Base-by-base conservation (phyloP, 2,329 filamentous ascomycete genomes). In the Trichoderma aggressivum region DNA sequence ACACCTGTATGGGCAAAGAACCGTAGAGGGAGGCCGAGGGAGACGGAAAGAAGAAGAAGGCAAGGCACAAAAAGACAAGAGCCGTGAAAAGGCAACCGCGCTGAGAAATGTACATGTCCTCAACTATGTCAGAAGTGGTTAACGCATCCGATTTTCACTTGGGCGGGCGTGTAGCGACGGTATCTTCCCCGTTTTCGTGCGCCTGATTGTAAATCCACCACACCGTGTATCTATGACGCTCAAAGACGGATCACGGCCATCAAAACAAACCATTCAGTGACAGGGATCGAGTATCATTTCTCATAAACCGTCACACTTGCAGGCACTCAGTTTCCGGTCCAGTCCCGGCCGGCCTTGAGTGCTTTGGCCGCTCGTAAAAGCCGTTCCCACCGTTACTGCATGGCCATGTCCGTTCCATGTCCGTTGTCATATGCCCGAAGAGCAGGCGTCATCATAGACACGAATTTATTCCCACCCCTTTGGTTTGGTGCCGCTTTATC, bases 331-430 rank as follows among this genome's bases (percentile, higher is more conserved):
- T 18, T 18, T 16, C 43, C 8, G n/a, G n/a, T 11, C 18, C n/a
- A 47, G 43, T n/a, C 0, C 18, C 21, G n/a, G 0, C 43, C 0
- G n/a, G 0, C n/a, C 0, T 21, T n/a, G 43, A 21, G 43, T 50
- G 43, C n/a, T 0, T 21, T 50, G n/a, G 0, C 43, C 43, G 43
- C 43, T 50, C 43, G 43, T 50, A 50, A 50, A 47, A 50, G 43
- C 43, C 43, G 43, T 21, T 21, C 0, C n/a, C n/a, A 6, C 18
- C n/a, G n/a, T 50, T 50, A 1, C n/a, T 21, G 43, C 4, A 8
- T 50, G 43, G 21, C 43, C 43, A 43, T 50, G n/a, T 50, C 43
- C 16, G 1, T 0, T 43, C 43, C 43, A 43, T 50, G n/a, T 50
- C 43, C 16, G 1, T 0, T 43, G 0, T 50, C 43, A 1, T 43